A percentile compares a stretch with the other conserved stretches of the same genome.
These are phyloP conservation scores for Voacanga thouarsii DNA, from an alignment of 257 asterid genomes.

Conservation along the genomic window DNA sequence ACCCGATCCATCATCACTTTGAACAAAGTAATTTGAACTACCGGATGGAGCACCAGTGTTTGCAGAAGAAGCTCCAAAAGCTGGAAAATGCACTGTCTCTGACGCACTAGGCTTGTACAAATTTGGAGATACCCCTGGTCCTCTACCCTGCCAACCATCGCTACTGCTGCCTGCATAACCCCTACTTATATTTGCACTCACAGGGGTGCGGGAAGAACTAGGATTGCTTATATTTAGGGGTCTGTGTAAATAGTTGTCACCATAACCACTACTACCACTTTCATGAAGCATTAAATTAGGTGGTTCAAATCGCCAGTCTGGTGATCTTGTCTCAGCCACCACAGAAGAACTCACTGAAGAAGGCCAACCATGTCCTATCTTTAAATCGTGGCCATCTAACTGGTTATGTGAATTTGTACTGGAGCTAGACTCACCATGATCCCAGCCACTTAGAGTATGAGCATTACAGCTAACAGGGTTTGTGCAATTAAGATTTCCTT, in stretches of 20 bases:
- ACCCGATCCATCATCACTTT: slow-evolving; percentile 42
- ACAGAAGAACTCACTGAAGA: slow-evolving; percentile 38
- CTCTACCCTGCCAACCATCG: slow-evolving; percentile 25
- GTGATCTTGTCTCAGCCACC: slow-evolving; percentile 37
- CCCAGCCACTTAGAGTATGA: slow-evolving; percentile 51
- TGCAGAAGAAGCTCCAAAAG: slow-evolving; percentile 38
- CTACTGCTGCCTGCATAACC: slow-evolving; percentile 28
- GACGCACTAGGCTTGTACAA: slow-evolving; percentile 35
- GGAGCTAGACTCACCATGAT: slow-evolving; percentile 78
- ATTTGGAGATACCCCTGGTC: slow-evolving; percentile 27
- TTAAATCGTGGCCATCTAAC: slow-evolving; percentile 28
- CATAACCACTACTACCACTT: slow-evolving; percentile 24
- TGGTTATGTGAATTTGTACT: slow-evolving; percentile 38
- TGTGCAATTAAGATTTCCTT: slow-evolving; percentile 28
- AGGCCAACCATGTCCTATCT: slow-evolving; percentile 50
- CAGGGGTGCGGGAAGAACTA: slow-evolving; percentile 26
- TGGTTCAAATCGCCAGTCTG: slow-evolving; percentile 52
- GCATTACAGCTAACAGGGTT: slow-evolving; percentile 29
- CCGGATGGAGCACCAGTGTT: slow-evolving; percentile 42
- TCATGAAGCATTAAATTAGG: slow-evolving; percentile 22
- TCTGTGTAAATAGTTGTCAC: slow-evolving; percentile 27
- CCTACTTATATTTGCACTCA: slow-evolving; percentile 29
- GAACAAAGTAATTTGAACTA: slow-evolving; percentile 37
- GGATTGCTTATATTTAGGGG: slow-evolving; percentile 27
- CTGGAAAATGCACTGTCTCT: slow-evolving; percentile 36